Percentiles rank a stretch among this genome's conserved stretches.
phyloP scores from a whole-genome alignment of 148 eudicot species.

The Diospyros lotus region DNA sequence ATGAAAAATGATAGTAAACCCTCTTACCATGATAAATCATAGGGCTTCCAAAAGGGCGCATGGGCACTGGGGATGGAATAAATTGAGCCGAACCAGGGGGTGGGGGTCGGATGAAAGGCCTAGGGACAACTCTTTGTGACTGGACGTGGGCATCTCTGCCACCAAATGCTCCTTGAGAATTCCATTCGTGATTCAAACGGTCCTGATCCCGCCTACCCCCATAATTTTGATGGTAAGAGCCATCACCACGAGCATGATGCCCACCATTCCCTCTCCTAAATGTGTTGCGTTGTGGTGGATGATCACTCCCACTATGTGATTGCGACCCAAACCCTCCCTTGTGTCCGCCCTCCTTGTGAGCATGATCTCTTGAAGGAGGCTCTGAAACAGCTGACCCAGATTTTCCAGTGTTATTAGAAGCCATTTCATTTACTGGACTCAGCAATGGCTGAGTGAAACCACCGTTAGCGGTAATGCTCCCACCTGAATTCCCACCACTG shows the following conservation, averaged over 20 bases:
- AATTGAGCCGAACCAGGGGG: constrained; percentile 38
- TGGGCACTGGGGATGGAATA: constrained; percentile 36
- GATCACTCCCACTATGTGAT: constrained; percentile 46
- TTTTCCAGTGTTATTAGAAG: constrained; percentile 33
- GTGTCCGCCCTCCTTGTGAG: constrained; percentile 45
- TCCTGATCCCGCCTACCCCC: constrained; percentile 67
- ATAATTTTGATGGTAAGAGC: constrained; percentile 52
- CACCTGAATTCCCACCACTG: constrained; percentile 48
- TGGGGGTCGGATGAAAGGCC: constrained; percentile 46
- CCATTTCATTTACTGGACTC: constrained; percentile 32
- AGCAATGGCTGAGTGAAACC: constrained; percentile 42
- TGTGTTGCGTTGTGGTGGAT: constrained; percentile 48
- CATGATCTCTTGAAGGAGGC: constrained; percentile 39
- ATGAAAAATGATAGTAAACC: not conserved
- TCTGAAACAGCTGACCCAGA: constrained; percentile 40
- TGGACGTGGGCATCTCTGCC: constrained; percentile 59
- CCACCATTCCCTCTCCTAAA: constrained; percentile 58
- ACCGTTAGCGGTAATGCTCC: constrained; percentile 48
- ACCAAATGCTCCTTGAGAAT: constrained; percentile 43
- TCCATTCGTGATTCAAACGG: constrained; percentile 71
- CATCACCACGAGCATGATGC: constrained; percentile 65
- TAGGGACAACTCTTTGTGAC: constrained; percentile 41
- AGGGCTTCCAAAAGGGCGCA: constrained; percentile 44
- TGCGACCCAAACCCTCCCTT: constrained; percentile 40
- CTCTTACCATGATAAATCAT: constrained; percentile 63